A percentile compares a stretch with the other conserved stretches of the same genome.
Conservation (phyloP, 2,329 filamentous ascomycete genomes). For the Sarocladium strictum region DNA sequence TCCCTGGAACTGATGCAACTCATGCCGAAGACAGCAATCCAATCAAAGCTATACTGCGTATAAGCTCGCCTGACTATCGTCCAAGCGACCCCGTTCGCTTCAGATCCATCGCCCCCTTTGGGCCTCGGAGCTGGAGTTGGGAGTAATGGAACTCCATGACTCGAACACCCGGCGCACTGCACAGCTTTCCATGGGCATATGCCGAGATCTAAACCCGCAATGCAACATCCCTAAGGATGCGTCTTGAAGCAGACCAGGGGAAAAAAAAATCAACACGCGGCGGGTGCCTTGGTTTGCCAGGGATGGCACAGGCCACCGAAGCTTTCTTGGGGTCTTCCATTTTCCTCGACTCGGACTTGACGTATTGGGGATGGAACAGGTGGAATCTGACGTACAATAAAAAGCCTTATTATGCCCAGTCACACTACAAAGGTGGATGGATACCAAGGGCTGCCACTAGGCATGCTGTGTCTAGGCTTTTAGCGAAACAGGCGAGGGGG, state of each 20-base stretch:
- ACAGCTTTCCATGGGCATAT: not conserved
- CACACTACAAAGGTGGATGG: no score
- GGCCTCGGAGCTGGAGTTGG: no score
- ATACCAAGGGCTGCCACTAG: no score
- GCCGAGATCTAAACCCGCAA: not conserved
- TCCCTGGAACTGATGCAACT: not conserved
- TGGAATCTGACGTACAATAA: no score
- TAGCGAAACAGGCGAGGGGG: no score
- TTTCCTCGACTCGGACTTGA: not conserved
- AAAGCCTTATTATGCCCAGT: not conserved
- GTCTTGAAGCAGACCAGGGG: not conserved
- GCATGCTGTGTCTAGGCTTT: no score
- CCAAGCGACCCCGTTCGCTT: no score
- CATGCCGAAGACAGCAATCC: not conserved
- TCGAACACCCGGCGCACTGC: no score
- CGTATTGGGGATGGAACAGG: not conserved
- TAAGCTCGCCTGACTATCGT: no score
- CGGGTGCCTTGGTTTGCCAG: not conserved
- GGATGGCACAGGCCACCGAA: not conserved
- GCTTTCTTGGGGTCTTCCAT: not conserved
- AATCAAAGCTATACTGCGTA: no score
- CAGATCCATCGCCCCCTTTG: no score
- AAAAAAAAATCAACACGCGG: not conserved
- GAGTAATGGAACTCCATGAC: no score
- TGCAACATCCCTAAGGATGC: not conserved